Evolutionary conservation across 1,139 yeast genomes (phyloP).

Genomic region (Taphrina confusa): DNA sequence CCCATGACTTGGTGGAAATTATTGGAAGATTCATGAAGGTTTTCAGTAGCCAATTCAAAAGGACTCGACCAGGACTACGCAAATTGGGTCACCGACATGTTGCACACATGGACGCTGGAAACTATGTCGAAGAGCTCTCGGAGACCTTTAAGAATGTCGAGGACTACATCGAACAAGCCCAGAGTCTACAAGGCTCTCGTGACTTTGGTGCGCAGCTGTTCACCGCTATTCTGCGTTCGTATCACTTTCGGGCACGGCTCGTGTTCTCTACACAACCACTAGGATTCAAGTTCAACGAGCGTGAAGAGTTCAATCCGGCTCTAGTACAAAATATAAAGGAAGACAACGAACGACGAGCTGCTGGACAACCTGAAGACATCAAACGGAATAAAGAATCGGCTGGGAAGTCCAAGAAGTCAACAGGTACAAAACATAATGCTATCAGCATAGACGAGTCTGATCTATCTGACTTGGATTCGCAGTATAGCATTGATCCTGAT

Average conservation of each 20-base stretch:
- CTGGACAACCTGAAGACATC: neutral
- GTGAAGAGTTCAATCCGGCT: constrained; percentile 23
- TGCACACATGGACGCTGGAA: constrained; percentile 13
- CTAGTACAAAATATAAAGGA: neutral
- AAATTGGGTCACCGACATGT: constrained; percentile 31
- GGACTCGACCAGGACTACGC: constrained; percentile 35
- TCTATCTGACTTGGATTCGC: constrained; percentile 7
- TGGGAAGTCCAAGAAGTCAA: neutral
- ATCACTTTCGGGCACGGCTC: constrained; percentile 71
- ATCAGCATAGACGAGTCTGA: constrained; percentile 12
- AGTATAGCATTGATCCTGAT: constrained; percentile 15
- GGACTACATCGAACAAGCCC: constrained; percentile 51
- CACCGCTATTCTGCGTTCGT: constrained; percentile 69
- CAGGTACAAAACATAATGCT: constrained; percentile 10
- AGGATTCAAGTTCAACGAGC: constrained; percentile 61
- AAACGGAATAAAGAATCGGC: neutral
- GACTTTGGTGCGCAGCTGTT: constrained; percentile 88
- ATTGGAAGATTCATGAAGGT: constrained; percentile 42
- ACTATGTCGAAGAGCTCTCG: constrained; percentile 39
- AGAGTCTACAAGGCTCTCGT: constrained; percentile 62
- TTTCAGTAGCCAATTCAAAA: constrained; percentile 54
- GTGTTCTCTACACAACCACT: constrained; percentile 88
- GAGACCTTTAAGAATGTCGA: constrained; percentile 43
- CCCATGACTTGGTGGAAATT: constrained; percentile 26
- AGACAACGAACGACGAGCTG: neutral